Evolutionary conservation across 257 asterid genomes (phyloP).

Genomic region (Rehmannia glutinosa): DNA sequence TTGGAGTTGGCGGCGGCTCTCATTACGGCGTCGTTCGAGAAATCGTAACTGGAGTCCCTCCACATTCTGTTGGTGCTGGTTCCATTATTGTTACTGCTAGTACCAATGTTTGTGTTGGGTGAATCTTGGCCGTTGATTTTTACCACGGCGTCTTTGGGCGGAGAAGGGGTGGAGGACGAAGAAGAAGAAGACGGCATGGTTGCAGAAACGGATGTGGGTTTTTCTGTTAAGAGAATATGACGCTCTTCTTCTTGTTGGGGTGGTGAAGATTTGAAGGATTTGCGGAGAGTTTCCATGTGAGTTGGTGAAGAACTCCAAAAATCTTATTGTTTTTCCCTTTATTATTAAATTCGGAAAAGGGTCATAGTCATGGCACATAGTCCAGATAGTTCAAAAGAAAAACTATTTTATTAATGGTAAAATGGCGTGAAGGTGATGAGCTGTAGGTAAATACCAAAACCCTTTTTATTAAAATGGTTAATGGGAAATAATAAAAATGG

Average conservation of each 20-base stretch:
- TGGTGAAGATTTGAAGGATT: constrained; percentile 27
- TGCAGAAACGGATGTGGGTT: constrained; percentile 1
- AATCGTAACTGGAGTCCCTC: constrained; percentile 44
- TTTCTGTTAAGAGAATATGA: constrained; percentile 25
- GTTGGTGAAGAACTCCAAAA: neutral
- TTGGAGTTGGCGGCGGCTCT: constrained; percentile 37
- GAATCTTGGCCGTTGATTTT: constrained; percentile 15
- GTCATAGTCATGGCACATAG: neutral
- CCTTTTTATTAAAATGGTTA: neutral
- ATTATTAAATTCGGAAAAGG: neutral
- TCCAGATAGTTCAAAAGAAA: constrained; percentile 1
- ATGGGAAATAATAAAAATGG: neutral
- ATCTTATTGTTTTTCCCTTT: neutral
- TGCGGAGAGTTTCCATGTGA: constrained; percentile 28
- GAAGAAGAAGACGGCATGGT: constrained; percentile 26
- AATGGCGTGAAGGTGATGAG: no score
- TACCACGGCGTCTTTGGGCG: constrained; percentile 19
- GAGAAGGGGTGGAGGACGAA: constrained; percentile 27
- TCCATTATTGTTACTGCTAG: neutral
- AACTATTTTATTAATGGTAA: no score
- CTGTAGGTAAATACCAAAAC: no score
- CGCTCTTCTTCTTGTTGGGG: constrained; percentile 25
- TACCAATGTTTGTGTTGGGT: neutral
- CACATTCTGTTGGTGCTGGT: constrained; percentile 23
- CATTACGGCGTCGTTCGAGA: constrained; percentile 49